A percentile compares a stretch with the other conserved stretches of the same genome.
Conservation (phyloP, 805 yeast species). For the Zygosaccharomyces lentus region DNA sequence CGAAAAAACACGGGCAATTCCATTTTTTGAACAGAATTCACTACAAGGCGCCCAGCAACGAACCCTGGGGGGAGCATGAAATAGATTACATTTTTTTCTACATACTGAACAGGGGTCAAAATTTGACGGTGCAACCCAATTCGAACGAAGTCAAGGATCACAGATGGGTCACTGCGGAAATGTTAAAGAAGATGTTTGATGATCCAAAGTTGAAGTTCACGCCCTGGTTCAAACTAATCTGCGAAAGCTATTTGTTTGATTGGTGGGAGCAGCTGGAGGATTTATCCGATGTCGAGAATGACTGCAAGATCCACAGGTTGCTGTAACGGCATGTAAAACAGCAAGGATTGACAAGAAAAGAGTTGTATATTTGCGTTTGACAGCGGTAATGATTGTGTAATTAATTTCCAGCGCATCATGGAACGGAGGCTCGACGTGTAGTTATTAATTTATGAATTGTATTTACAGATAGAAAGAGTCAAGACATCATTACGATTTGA, state of each 20-base stretch:
- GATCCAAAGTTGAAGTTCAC: slow-evolving; percentile 72
- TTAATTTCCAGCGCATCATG: not conserved
- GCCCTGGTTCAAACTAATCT: slow-evolving; percentile 97
- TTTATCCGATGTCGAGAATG: slow-evolving; percentile 46
- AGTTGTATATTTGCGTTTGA: not conserved
- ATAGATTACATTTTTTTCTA: slow-evolving; percentile 89
- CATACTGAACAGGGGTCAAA: slow-evolving; percentile 45
- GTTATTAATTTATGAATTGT: not conserved
- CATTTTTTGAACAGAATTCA: slow-evolving; percentile 90
- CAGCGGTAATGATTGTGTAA: not conserved
- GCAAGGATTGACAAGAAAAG: not conserved
- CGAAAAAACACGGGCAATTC: slow-evolving; percentile 62
- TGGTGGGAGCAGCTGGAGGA: slow-evolving; percentile 87
- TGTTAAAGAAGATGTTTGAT: slow-evolving; percentile 70
- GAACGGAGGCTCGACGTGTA: not conserved
- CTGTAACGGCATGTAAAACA: slow-evolving; percentile 12
- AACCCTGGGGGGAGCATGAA: slow-evolving; percentile 96
- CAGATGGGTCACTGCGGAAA: slow-evolving; percentile 64
- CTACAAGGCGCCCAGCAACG: slow-evolving; percentile 80
- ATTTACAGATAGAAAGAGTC: not conserved
- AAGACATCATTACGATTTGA: slow-evolving; percentile 3
- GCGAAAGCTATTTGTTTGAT: slow-evolving; percentile 81
- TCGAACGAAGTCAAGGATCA: slow-evolving; percentile 83
- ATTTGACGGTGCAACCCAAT: slow-evolving; percentile 50
- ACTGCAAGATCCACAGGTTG: slow-evolving; percentile 36